Evolutionary conservation across 2,329 filamentous ascomycete species (phyloP), one percentile per base, ranked within the genome.

Genomic region (Diaporthe amygdali): DNA sequence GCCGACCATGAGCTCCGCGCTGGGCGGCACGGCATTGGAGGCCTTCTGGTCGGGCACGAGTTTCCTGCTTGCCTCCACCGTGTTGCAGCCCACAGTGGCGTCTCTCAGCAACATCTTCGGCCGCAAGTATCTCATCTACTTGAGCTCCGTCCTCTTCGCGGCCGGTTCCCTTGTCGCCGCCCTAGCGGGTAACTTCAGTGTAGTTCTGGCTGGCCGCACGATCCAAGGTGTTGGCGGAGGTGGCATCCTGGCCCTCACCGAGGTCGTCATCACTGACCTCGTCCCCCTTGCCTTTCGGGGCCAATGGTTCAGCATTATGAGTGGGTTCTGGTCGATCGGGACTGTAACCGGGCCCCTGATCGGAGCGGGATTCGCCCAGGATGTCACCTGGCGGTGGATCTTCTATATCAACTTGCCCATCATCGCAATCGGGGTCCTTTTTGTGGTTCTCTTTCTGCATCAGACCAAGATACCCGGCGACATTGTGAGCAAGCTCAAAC

Each of bases 21-120:
- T 91, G 8, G 74, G 82, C 34, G 88, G 88, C 52, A 84, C 83
- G 0, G 88, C 87, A 12, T 86, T 90, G 39, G 84, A 93, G 79
- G 89, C 90, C 0, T 93, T 93, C 76, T 94, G 91, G 92, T 87
- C 90, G 15, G 92, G 91, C 2, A 93, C 92, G 5, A 90, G 89
- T 20, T 94, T 92, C 74, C 82, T 94, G 5, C 85, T 94, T 6
- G 88, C 90, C 3, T 90, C 88, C 69, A 90, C 91, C 0, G 87
- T 91, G 37, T 84, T 89, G 51, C 87, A 91, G 75, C 90, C 89
- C 4, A 79, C 80, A 6, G 75, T 84, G n/a, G 78, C 81, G 8
- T 79, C 81, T 3, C 69, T 83, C 12, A 81, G 80, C 39, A 77
- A 77, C 63, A 80, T 81, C 9, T 76, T 82, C 47, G 82, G 82